Conservation (phyloP, 2,329 filamentous ascomycete genomes). For the Sordariomycetes sp. region DNA sequence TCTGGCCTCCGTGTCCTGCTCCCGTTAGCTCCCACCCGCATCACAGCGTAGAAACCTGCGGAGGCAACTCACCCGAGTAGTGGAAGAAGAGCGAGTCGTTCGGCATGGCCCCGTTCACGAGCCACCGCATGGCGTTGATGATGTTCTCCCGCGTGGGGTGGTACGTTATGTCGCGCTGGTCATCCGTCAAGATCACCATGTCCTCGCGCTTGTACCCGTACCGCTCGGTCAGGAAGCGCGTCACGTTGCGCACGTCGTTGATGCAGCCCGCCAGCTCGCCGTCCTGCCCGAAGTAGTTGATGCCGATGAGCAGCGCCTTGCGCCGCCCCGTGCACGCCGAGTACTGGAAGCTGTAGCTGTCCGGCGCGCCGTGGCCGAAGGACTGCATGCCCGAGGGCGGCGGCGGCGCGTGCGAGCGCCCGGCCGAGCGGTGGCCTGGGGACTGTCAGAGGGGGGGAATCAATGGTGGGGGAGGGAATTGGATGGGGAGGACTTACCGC, state of each 20-base stretch:
- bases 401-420: constrained; percentile 28
- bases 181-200: constrained; percentile 70
- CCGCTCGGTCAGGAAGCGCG: constrained; percentile 54
- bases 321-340: constrained; percentile 62
- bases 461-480: not conserved
- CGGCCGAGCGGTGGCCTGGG: constrained; percentile 9
- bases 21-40: not conserved
- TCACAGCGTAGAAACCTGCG: no score
- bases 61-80: constrained; percentile 54
- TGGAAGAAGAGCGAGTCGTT: constrained; percentile 73
- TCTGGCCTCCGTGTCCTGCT: constrained; percentile 44
- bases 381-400: constrained; percentile 40
- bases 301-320: constrained; percentile 67
- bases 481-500: not conserved
- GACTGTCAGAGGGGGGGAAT: not conserved
- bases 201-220: constrained; percentile 67
- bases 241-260: constrained; percentile 73
- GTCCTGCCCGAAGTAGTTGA: constrained; percentile 69
- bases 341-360: constrained; percentile 64
- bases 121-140: constrained; percentile 63
- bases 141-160: constrained; percentile 70
- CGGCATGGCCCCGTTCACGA: constrained; percentile 58
- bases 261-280: constrained; percentile 68
- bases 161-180: constrained; percentile 59
- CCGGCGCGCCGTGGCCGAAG: constrained; percentile 59